phyloP scores from a whole-genome alignment of 805 yeast genomes.

The Lipomyces spencermartinsiae region DNA sequence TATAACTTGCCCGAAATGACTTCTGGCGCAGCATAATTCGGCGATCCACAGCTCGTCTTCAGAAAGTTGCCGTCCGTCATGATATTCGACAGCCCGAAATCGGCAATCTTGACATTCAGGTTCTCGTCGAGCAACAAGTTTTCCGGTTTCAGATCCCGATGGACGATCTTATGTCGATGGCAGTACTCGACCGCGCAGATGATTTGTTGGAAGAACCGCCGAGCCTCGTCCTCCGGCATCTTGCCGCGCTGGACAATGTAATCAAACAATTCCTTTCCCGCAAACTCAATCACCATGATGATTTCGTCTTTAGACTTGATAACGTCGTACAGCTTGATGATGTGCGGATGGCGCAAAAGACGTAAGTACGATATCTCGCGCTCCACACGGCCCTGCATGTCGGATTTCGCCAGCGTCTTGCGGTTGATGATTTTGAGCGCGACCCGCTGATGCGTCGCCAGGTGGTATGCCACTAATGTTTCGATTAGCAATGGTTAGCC shows the following conservation, averaged over 20 bases:
- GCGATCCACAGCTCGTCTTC: conserved; percentile 95
- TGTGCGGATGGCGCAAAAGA: conserved; percentile 91
- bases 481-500: neutral
- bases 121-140: conserved; percentile 87
- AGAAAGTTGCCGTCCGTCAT: conserved; percentile 98
- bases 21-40: conserved; percentile 98
- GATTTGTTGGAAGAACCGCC: conserved; percentile 94
- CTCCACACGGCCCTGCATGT: conserved; percentile 96
- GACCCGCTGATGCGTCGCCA: conserved; percentile 88
- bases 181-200: conserved; percentile 97
- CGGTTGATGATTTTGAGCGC: conserved; percentile 93
- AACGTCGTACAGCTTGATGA: conserved; percentile 92
- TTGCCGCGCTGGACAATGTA: conserved; percentile 91
- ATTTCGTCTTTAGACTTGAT: conserved; percentile 94
- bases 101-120: conserved; percentile 92
- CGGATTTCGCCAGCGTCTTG: conserved; percentile 89
- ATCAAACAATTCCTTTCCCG: conserved; percentile 95
- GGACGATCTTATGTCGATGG: conserved; percentile 95
- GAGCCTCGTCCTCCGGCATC: conserved; percentile 89
- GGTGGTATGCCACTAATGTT: conserved; percentile 55
- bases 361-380: conserved; percentile 90
- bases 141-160: conserved; percentile 95
- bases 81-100: conserved; percentile 90
- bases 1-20: conserved; percentile 92
- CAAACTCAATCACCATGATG: conserved; percentile 96